Percentiles rank a stretch among this genome's conserved stretches.
Evolutionary conservation across 2,329 filamentous ascomycete species (phyloP).

Genomic region (Ophiostoma pallidulum): DNA sequence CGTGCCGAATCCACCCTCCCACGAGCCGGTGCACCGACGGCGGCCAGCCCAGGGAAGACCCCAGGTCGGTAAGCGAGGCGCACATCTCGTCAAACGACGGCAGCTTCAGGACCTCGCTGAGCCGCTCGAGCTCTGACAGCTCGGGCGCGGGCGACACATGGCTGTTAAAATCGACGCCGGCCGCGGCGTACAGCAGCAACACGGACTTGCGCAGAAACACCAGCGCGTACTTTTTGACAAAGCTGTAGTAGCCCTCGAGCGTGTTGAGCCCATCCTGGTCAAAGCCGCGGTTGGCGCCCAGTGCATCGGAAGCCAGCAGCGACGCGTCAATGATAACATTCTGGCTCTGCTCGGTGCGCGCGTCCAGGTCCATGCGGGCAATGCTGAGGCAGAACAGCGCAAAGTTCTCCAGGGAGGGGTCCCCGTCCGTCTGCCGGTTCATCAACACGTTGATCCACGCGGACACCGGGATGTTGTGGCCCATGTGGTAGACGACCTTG

Average conservation of each 20-base stretch:
- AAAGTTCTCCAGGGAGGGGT: constrained; percentile 44
- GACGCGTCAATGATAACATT: constrained; percentile 20
- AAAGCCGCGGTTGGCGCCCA: constrained; percentile 38
- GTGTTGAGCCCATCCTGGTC: constrained; percentile 45
- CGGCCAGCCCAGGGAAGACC: constrained; percentile 40
- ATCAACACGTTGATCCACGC: constrained; percentile 40
- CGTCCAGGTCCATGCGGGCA: constrained; percentile 35
- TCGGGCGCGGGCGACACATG: constrained; percentile 54
- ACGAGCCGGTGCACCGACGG: constrained; percentile 36
- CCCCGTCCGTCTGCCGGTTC: constrained; percentile 32
- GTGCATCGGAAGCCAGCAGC: constrained; percentile 23
- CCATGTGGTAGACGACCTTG: constrained; percentile 60
- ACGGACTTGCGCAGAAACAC: constrained; percentile 77
- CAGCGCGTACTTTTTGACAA: constrained; percentile 76
- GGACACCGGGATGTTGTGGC: constrained; percentile 41
- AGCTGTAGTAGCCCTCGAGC: constrained; percentile 45
- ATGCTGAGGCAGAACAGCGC: constrained; percentile 44
- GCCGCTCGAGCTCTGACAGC: constrained; percentile 69
- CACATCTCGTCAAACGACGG: constrained; percentile 75
- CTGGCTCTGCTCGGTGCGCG: constrained; percentile 15
- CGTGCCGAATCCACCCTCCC: constrained; percentile 64
- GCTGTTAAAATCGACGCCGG: constrained; percentile 77
- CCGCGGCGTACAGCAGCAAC: constrained; percentile 77
- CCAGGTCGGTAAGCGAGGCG: constrained; percentile 42
- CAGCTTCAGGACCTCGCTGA: constrained; percentile 65